phyloP scores from a whole-genome alignment of 257 asterid genomes.

The Scutellaria barbata region DNA sequence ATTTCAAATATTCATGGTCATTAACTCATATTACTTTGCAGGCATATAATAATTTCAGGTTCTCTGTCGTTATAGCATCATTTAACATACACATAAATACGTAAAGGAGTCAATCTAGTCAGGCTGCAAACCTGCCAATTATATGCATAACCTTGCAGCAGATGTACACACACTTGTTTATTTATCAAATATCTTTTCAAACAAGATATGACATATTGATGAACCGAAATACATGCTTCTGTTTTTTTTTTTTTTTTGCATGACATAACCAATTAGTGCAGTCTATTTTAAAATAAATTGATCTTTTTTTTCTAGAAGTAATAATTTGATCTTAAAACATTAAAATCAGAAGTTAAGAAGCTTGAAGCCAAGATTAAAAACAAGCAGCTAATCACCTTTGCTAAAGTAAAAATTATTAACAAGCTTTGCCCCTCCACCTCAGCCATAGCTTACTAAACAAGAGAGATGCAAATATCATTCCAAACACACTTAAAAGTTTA shows the following conservation, averaged over 20 bases:
- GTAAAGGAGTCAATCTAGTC: not conserved
- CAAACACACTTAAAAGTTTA: not conserved
- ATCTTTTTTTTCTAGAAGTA: too few relatives aligned
- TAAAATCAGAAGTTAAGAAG: not conserved
- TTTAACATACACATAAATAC: not conserved
- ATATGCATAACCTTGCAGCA: conserved; percentile 1
- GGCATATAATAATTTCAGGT: not conserved
- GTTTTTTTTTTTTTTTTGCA: not conserved
- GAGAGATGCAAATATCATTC: not conserved
- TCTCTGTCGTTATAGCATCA: not conserved
- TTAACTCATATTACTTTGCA: not conserved
- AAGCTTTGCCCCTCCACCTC: not conserved
- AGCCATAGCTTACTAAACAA: not conserved
- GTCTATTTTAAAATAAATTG: conserved; percentile 1
- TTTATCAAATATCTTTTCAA: not conserved
- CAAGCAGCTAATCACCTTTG: too few relatives aligned
- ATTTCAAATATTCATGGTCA: not conserved
- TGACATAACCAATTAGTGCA: not conserved
- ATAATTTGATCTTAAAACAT: not conserved
- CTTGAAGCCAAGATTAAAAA: not conserved
- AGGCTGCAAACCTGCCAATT: conserved; percentile 3
- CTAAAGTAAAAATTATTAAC: conserved; percentile 9
- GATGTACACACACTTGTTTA: not conserved
- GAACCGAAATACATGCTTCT: not conserved
- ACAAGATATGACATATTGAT: not conserved